Evolutionary conservation across 2,329 filamentous ascomycete species (phyloP), one percentile per base, ranked within the genome.

Genomic region (Juglanconis oblonga): DNA sequence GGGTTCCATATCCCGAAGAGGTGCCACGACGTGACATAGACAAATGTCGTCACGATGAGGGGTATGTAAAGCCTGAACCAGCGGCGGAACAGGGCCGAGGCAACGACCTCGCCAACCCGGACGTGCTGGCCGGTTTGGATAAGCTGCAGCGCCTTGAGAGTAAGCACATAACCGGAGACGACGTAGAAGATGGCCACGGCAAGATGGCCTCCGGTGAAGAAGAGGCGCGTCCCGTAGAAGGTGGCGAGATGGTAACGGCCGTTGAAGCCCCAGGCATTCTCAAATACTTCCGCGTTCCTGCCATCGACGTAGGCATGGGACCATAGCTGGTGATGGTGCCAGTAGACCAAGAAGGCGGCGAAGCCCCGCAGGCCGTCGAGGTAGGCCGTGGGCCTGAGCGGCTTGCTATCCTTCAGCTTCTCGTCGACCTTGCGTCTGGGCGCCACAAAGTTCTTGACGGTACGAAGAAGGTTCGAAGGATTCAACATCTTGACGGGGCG

Each of bases 101-200:
- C 50, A 31, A 58, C 56, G 33, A 49, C 42, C 6, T 58, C 56
- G 49, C 13, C 50, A 24, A 58, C 49, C 17, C 44, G 40, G 49
- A 24, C 17, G 24, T 38, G 56, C 33, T 54, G 56, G 44, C 50
- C 50, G 33, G 35, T 38, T 11, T 53, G 49, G n/a, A 48, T 52
- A 9, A 53, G 17, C 32, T 48, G 35, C 11, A 58, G 33, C 11
- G 51, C 33, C 50, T 54, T 58, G 32, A 47, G n/a, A 11, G 42
- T 58, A 42, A 58, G 49, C n/a, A 58, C 56, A 31, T 58, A 58
- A 40, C 56, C 56, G 7, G 56, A 58, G 56, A 58, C 53, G 56
- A 53, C 50, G 35, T 53, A 58, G 50, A 58, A 58, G 40, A 9
- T 32, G 56, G 56, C 56, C 2, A 58, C 56, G 50, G 56, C 56